phyloP scores from a whole-genome alignment of 108 stramenopile species.

The Conticribra weissflogii region DNA sequence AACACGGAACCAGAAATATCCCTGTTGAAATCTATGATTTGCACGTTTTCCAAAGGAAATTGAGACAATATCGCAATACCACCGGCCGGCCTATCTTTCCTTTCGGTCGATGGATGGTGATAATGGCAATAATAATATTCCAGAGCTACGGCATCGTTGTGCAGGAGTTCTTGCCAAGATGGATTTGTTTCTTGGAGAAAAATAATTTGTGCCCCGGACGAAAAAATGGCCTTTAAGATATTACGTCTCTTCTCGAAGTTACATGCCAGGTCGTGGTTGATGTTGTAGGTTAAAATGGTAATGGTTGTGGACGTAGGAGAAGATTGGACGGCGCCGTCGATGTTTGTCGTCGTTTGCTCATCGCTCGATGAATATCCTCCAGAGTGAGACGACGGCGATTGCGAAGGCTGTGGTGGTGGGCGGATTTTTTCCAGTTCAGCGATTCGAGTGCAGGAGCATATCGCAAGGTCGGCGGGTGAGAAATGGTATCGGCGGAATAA shows the following conservation, averaged over 20 bases:
- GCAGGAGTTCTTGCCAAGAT: conserved; percentile 34
- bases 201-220: conserved; percentile 41
- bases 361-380: not conserved
- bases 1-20: conserved; percentile 46
- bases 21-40: conserved; percentile 23
- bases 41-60: conserved; percentile 28
- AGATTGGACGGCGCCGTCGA: not conserved
- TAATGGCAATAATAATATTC: conserved; percentile 22
- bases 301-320: conserved; percentile 14
- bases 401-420: not conserved
- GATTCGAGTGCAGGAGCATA: too few relatives aligned
- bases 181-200: conserved; percentile 48
- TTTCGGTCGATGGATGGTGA: conserved; percentile 27
- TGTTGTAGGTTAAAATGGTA: conserved; percentile 46
- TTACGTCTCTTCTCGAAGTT: conserved; percentile 5
- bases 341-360: not conserved
- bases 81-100: conserved; percentile 32
- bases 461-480: conserved; percentile 28
- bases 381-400: not conserved
- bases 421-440: not conserved
- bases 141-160: conserved; percentile 11
- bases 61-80: conserved; percentile 46
- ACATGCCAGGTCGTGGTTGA: conserved; percentile 24
- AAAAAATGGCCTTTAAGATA: conserved; percentile 40
- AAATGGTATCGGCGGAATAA: conserved; percentile 22